phyloP scores from a whole-genome alignment of 2,329 filamentous ascomycete genomes.

The Periconia sp. region DNA sequence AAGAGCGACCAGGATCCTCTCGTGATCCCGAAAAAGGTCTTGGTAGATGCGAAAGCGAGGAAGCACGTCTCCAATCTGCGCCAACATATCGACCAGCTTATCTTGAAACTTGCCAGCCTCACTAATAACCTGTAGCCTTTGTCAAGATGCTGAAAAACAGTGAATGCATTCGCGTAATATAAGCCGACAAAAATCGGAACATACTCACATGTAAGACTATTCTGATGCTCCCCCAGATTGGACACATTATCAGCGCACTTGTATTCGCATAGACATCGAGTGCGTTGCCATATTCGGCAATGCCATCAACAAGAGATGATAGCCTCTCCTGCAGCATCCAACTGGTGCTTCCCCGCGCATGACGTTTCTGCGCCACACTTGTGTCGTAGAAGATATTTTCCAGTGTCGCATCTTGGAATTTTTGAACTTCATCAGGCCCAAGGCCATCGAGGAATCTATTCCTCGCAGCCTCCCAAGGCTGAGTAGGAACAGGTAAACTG shows the following conservation, averaged over 20 bases:
- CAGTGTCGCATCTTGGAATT: conserved; percentile 21
- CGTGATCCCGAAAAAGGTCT: conserved; percentile 20
- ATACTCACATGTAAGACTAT: conserved; percentile 23
- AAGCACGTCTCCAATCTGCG: conserved; percentile 23
- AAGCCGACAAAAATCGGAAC: too few relatives aligned
- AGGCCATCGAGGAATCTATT: conserved; percentile 20
- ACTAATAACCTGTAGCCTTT: conserved; percentile 14
- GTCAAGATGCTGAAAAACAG: neutral
- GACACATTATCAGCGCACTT: conserved; percentile 20
- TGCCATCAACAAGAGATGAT: conserved; percentile 16
- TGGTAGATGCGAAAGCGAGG: conserved; percentile 28
- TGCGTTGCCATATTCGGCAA: conserved; percentile 26
- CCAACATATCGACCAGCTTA: conserved; percentile 26
- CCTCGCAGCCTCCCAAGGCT: conserved; percentile 29
- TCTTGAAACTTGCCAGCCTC: conserved; percentile 25
- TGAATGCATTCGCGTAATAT: too few relatives aligned
- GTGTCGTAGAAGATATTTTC: conserved; percentile 31
- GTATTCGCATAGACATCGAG: conserved; percentile 27
- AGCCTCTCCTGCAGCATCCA: conserved; percentile 22
- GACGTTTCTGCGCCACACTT: conserved; percentile 21
- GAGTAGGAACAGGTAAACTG: conserved; percentile 9
- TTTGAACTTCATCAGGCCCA: conserved; percentile 7
- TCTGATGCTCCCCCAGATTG: conserved; percentile 27
- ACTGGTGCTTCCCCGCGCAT: conserved; percentile 16
- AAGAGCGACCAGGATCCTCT: conserved; percentile 19